Evolutionary conservation across 2,329 filamentous ascomycete genomes (phyloP), one percentile per base, ranked within the genome.

Genomic region (Colletotrichum chrysophilum): DNA sequence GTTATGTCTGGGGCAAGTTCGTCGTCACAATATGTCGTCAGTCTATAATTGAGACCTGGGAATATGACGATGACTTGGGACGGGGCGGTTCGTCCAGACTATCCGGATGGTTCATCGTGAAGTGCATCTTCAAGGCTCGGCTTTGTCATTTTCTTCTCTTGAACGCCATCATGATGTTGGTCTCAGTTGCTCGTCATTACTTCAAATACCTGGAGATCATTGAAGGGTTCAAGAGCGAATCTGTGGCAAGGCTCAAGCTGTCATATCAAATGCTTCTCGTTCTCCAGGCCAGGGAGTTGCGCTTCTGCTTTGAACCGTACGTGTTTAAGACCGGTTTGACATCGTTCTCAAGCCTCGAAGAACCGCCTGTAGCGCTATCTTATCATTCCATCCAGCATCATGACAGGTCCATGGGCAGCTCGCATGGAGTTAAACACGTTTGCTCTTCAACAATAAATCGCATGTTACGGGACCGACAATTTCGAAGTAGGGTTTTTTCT

Each of bases 261-360:
- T 2, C n/a, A 21, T 12, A 48, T 3, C n/a, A 48, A 48, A 5
- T 21, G 2, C 43, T 48, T 1, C 12, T 52, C n/a, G n/a, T 21
- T 24, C n/a, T 13, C 1, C 6, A 21, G n/a, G 0, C 43, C 7
- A 2, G n/a, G 3, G 1, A 52, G 43, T 13, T 52, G 0, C 43
- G 43, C n/a, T 21, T 52, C 43, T 24, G 43, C n/a, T 7, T 24
- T 24, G 43, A 0, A 13, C 12, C 43, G 6, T 21, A 52, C 10
- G 43, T 52, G 5, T 21, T 52, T 1, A 52, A 52, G 43, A 52
- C 10, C n/a, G 10, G n/a, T 52, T 21, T 52, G 43, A 52, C n/a
- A 52, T 52, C 3, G 43, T 21, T 52, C 43, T 52, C 43, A 52
- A 21, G 43, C 43, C 43, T 21, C 43, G n/a, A 52, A 21, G 10